These are phyloP conservation scores for Naganishia randhawae DNA, from an alignment of 768 basidiomycete genomes.

Conservation along the genomic window DNA sequence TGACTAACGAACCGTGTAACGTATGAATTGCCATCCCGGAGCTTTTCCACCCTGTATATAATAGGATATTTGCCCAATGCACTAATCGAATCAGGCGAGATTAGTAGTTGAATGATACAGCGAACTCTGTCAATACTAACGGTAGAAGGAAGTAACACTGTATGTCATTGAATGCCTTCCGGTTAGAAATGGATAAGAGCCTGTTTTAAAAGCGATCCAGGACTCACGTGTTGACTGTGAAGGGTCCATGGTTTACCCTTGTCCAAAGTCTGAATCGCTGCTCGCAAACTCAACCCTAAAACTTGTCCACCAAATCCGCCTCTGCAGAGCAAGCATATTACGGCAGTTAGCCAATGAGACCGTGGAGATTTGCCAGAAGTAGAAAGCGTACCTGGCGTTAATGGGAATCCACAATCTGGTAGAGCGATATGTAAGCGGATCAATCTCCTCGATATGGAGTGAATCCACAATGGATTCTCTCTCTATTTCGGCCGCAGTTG, in stretches of 20 bases:
- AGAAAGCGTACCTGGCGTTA: constrained; percentile 14
- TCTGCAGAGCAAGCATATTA: constrained; percentile 8
- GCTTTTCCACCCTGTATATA: constrained; percentile 41
- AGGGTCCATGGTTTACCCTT: constrained; percentile 32
- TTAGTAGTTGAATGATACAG: background rate
- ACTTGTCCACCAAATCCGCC: constrained; percentile 52
- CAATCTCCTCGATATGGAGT: constrained; percentile 25
- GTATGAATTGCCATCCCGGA: constrained; percentile 45
- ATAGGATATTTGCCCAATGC: constrained; percentile 38
- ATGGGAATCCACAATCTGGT: constrained; percentile 21
- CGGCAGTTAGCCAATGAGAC: no score
- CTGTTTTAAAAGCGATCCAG: no score
- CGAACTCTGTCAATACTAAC: constrained; percentile 12
- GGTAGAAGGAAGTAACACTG: constrained; percentile 47
- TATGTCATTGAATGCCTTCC: background rate
- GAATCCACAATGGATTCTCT: constrained; percentile 29
- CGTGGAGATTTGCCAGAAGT: background rate
- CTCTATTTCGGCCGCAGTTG: constrained; percentile 9
- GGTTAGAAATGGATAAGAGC: no score
- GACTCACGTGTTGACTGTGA: constrained; percentile 41
- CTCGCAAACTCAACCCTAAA: constrained; percentile 45
- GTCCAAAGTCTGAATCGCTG: constrained; percentile 39
- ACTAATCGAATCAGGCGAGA: background rate
- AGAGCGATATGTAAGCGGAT: constrained; percentile 27
- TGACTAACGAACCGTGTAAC: constrained; percentile 25